These are phyloP conservation scores for Aspergillus chevalieri DNA, from an alignment of 2,329 filamentous ascomycete genomes.

Conservation along the genomic window DNA sequence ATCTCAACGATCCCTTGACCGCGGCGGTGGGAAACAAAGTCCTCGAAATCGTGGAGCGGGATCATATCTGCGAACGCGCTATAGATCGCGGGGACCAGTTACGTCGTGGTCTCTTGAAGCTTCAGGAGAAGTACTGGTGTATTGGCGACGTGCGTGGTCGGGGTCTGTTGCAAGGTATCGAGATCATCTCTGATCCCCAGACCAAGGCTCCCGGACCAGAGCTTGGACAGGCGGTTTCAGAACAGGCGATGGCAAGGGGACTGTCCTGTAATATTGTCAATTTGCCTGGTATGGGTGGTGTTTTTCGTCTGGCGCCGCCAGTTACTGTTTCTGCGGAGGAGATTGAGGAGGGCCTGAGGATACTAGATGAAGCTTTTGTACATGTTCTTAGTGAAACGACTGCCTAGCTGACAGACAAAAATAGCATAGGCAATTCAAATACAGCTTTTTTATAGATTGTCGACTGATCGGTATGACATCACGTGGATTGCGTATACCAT, in stretches of 20 bases:
- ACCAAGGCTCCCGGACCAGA: constrained; percentile 46
- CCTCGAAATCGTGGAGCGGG: constrained; percentile 55
- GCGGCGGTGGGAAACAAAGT: constrained; percentile 57
- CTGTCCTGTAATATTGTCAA: constrained; percentile 54
- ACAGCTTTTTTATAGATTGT: no score
- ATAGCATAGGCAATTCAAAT: no score
- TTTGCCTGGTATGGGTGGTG: constrained; percentile 50
- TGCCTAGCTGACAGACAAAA: no score
- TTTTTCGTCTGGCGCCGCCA: constrained; percentile 56
- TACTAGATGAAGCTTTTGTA: constrained; percentile 53
- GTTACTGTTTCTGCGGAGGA: constrained; percentile 51
- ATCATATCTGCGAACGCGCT: constrained; percentile 47
- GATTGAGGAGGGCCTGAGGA: constrained; percentile 46
- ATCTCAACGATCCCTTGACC: constrained; percentile 57
- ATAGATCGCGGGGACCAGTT: constrained; percentile 42
- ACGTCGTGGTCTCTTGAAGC: constrained; percentile 41
- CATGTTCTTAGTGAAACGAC: constrained; percentile 6
- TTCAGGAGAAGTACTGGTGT: constrained; percentile 51
- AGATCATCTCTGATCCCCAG: constrained; percentile 49
- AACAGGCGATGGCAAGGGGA: constrained; percentile 47
- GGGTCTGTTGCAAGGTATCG: constrained; percentile 53
- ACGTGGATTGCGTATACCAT: no score
- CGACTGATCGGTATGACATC: no score
- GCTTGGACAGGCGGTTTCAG: constrained; percentile 44
- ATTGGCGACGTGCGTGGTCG: constrained; percentile 57